Conservation (phyloP, 2,329 filamentous ascomycete species). For the Sporothrix pallida region DNA sequence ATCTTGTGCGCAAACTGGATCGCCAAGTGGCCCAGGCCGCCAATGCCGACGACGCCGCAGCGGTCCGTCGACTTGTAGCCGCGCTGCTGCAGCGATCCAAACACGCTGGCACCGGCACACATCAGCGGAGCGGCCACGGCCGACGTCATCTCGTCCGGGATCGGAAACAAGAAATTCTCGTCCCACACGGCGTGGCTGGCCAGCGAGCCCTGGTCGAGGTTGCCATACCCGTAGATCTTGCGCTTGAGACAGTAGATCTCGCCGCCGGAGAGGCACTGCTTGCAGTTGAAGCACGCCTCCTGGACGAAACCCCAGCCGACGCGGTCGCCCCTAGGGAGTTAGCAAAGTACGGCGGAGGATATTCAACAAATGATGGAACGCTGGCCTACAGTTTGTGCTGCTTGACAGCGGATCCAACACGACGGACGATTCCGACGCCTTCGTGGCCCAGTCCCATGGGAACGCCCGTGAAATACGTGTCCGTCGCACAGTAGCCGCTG, state of each 20-base stretch:
- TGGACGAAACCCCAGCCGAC: constrained; percentile 56
- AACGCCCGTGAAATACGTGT: constrained; percentile 45
- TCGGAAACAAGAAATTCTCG: constrained; percentile 44
- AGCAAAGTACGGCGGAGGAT: no score
- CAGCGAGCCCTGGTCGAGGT: constrained; percentile 57
- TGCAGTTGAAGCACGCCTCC: constrained; percentile 51
- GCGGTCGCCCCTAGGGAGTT: constrained; percentile 47
- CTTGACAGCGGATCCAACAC: constrained; percentile 50
- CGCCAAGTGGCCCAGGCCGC: constrained; percentile 67
- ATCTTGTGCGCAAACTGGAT: constrained; percentile 62
- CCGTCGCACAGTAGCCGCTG: constrained; percentile 70
- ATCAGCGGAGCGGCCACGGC: constrained; percentile 48
- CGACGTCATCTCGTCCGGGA: constrained; percentile 44
- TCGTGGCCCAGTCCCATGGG: constrained; percentile 57
- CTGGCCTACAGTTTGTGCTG: constrained; percentile 46
- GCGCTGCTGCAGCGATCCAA: constrained; percentile 44
- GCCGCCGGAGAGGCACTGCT: constrained; percentile 52
- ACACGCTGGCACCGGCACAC: constrained; percentile 54
- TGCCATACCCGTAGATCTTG: constrained; percentile 49
- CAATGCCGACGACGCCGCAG: constrained; percentile 51
- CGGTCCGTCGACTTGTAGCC: constrained; percentile 41
- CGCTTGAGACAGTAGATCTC: constrained; percentile 52
- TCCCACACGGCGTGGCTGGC: constrained; percentile 48
- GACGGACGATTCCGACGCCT: constrained; percentile 54
- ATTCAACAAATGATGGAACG: no score